phyloP scores from a whole-genome alignment of 805 yeast genomes.

The Ogataea degrootiae region DNA sequence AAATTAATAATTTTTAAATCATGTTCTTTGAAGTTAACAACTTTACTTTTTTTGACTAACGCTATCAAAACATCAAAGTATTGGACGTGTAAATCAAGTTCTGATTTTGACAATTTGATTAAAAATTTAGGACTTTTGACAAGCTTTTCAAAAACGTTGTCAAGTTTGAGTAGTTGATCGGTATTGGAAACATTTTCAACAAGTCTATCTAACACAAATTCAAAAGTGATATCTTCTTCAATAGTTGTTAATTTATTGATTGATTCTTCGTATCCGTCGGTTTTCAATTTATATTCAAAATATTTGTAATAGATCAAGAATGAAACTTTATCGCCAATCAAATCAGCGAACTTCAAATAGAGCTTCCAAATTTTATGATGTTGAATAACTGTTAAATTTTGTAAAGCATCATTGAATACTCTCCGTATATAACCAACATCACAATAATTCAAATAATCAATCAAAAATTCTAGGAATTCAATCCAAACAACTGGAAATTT shows the following conservation, averaged over 20 bases:
- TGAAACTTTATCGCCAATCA: conserved; percentile 37
- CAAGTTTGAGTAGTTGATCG: conserved; percentile 9
- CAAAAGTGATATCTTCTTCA: conserved; percentile 18
- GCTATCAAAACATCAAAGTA: conserved; percentile 38
- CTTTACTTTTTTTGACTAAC: not conserved
- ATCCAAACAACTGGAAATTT: conserved; percentile 51
- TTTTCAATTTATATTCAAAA: conserved; percentile 16
- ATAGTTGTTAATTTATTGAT: not conserved
- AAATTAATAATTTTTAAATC: conserved; percentile 15
- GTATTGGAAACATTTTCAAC: conserved; percentile 15
- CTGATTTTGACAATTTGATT: conserved; percentile 36
- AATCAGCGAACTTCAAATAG: conserved; percentile 45
- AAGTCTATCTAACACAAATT: conserved; percentile 29
- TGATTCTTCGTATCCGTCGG: not conserved
- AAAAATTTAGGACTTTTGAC: conserved; percentile 32
- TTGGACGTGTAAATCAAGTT: conserved; percentile 43
- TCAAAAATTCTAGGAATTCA: conserved; percentile 41
- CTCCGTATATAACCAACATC: conserved; percentile 36
- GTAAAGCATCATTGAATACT: conserved; percentile 47
- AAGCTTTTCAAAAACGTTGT: conserved; percentile 28
- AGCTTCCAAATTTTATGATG: conserved; percentile 54
- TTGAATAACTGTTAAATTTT: conserved; percentile 43
- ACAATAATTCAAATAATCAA: conserved; percentile 21
- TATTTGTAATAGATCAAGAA: conserved; percentile 32
- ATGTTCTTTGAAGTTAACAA: not conserved